Percentiles rank a stretch among this genome's conserved stretches.
These are phyloP conservation scores for Pichia sp. DNA, from an alignment of 1,139 yeast genomes.

Conservation along the genomic window DNA sequence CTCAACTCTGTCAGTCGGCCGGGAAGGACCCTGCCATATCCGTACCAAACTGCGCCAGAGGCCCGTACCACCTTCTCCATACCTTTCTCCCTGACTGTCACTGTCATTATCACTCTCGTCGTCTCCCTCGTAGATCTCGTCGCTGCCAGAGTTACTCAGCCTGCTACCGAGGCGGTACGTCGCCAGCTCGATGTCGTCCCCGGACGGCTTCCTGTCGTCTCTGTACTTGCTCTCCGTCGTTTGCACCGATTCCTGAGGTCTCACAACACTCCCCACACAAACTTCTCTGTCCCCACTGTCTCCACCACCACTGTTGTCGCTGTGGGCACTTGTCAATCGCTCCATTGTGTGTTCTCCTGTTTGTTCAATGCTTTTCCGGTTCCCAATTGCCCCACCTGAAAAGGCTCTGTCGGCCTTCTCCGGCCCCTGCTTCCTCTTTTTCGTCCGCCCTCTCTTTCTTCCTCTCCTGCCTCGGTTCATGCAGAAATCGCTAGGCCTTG, in stretches of 20 bases:
- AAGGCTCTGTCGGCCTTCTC: background rate
- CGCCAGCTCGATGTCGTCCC: background rate
- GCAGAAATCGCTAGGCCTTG: too few relatives aligned
- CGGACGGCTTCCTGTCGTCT: background rate
- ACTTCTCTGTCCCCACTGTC: background rate
- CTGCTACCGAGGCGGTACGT: background rate
- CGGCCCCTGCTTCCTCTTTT: background rate
- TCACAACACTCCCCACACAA: background rate
- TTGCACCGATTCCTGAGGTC: background rate
- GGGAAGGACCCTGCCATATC: slow-evolving; percentile 6
- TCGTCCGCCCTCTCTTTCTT: too few relatives aligned
- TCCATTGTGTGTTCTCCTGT: background rate
- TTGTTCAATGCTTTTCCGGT: background rate
- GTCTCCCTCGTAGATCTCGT: background rate
- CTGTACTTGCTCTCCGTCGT: background rate
- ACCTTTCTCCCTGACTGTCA: background rate
- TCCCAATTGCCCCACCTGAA: background rate
- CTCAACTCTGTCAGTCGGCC: slow-evolving; percentile 7
- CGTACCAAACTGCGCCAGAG: background rate
- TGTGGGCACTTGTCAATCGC: background rate
- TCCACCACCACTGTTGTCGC: background rate
- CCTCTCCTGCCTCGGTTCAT: too few relatives aligned
- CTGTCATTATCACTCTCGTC: background rate
- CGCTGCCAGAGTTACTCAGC: background rate
- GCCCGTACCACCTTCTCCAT: background rate